Percentiles rank a stretch among this genome's conserved stretches.
Evolutionary conservation across 1,284 basidiomycete species (phyloP).

Genomic region (Acaromyces ingoldii): DNA sequence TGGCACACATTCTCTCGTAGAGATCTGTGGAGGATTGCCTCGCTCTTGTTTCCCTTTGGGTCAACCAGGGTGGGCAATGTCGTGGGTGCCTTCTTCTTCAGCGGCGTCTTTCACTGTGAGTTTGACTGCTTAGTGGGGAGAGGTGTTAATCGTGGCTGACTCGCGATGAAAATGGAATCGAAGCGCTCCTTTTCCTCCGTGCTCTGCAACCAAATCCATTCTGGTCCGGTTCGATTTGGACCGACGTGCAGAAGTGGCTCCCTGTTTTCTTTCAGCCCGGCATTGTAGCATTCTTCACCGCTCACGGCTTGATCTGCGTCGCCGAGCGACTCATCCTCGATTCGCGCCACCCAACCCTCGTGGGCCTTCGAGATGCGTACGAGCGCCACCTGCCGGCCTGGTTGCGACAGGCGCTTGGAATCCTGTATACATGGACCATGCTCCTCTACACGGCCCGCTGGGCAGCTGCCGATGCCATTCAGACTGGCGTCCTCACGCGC

Average conservation of each 20-base stretch:
- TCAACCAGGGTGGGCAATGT: neutral
- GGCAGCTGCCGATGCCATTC: neutral
- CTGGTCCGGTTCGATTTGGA: neutral
- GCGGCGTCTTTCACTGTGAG: constrained; percentile 2
- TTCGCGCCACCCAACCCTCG: neutral
- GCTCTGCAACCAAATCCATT: neutral
- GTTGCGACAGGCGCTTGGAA: neutral
- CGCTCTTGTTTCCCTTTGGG: neutral
- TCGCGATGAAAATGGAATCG: neutral
- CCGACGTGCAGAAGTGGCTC: neutral
- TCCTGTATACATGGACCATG: neutral
- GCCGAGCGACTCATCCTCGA: neutral
- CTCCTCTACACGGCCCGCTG: neutral
- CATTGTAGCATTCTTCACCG: neutral
- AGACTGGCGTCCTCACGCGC: neutral
- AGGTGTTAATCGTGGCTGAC: neutral
- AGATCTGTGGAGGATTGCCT: neutral
- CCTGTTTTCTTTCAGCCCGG: neutral
- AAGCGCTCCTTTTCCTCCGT: neutral
- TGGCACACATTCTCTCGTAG: neutral
- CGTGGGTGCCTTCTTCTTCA: neutral
- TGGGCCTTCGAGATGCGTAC: neutral
- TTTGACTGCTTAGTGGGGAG: neutral
- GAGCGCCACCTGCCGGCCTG: neutral
- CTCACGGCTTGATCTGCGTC: neutral